Conservation (phyloP, 441 rosid genomes). For the Macaranga tanarius region DNA sequence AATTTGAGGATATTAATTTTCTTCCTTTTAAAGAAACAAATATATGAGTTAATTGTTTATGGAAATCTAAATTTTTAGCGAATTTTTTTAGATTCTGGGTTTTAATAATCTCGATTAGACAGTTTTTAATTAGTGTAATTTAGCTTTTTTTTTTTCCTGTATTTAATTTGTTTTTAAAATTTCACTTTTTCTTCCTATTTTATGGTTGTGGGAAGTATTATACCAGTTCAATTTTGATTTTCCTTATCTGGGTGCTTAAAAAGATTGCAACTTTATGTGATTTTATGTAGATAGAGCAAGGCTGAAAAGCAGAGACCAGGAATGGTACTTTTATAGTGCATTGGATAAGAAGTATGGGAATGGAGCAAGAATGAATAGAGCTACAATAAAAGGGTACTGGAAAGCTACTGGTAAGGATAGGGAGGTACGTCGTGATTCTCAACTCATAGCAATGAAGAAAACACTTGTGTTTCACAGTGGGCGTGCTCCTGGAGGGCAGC, state of each 20-base stretch:
- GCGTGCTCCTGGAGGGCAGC: slow-evolving; percentile 84
- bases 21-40: background rate
- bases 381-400: slow-evolving; percentile 85
- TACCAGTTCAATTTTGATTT: background rate
- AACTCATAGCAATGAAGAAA: slow-evolving; percentile 78
- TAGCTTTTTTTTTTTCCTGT: background rate
- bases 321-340: slow-evolving; percentile 87
- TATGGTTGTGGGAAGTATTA: background rate
- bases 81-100: background rate
- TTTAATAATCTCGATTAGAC: background rate
- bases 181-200: background rate
- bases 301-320: slow-evolving; percentile 85
- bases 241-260: background rate
- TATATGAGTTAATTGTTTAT: background rate
- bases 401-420: slow-evolving; percentile 95
- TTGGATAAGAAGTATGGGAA: slow-evolving; percentile 82
- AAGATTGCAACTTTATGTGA: background rate
- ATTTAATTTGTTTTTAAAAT: background rate
- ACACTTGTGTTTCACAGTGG: slow-evolving; percentile 86
- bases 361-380: slow-evolving; percentile 89
- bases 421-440: slow-evolving; percentile 48
- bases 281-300: slow-evolving; percentile 56
- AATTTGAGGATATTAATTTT: background rate
- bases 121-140: slow-evolving; percentile 1
- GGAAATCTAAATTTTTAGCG: background rate